phyloP scores from a whole-genome alignment of 495 filamentous ascomycete species.

The Pyrenopolyporus hunteri region DNA sequence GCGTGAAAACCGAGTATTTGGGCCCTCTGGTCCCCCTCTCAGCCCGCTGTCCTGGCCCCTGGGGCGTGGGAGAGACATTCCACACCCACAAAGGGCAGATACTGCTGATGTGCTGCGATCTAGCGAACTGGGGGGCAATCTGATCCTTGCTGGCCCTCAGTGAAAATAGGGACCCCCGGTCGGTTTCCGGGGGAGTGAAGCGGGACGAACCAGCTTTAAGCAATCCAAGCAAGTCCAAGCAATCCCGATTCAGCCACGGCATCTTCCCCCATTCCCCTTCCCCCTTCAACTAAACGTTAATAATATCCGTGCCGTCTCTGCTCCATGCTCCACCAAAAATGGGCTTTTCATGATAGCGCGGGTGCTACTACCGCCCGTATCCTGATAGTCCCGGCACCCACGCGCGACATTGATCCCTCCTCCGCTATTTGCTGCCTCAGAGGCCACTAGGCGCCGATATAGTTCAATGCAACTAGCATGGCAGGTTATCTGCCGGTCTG shows the following conservation, averaged over 20 bases:
- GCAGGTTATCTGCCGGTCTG: constrained; percentile 25
- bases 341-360: constrained; percentile 31
- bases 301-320: constrained; percentile 44
- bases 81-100: constrained; percentile 13
- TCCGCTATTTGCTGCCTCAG: constrained; percentile 27
- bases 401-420: constrained; percentile 34
- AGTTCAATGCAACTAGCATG: constrained; percentile 22
- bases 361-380: constrained; percentile 15
- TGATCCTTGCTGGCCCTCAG: constrained; percentile 27
- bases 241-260: constrained; percentile 39
- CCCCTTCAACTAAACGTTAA: constrained; percentile 33
- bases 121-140: constrained; percentile 36
- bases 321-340: constrained; percentile 32
- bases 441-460: constrained; percentile 12
- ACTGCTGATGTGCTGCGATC: constrained; percentile 36
- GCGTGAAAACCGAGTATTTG: constrained; percentile 42
- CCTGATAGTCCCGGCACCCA: constrained; percentile 20
- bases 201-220: constrained; percentile 39
- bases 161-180: constrained; percentile 12
- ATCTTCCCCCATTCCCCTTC: constrained; percentile 19
- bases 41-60: constrained; percentile 41
- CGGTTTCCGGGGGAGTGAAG: constrained; percentile 31
- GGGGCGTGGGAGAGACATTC: constrained; percentile 38
- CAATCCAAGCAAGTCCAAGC: constrained; percentile 38
- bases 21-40: constrained; percentile 39